Percentiles rank a stretch among this genome's conserved stretches.
Evolutionary conservation across 257 asterid species (phyloP).

Genomic region (Fraxinus quadrangulata): DNA sequence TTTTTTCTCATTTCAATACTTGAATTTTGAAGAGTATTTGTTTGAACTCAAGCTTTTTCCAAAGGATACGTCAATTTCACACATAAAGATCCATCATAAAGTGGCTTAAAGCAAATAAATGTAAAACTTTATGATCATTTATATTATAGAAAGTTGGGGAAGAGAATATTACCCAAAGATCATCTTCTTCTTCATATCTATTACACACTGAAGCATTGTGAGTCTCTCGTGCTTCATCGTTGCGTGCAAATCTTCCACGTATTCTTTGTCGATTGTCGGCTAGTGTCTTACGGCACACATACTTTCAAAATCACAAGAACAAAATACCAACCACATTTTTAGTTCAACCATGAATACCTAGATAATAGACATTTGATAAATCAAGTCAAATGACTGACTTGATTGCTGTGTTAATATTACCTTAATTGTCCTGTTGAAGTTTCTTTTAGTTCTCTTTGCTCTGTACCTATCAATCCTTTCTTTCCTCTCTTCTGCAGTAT

Average conservation of each 20-base stretch:
- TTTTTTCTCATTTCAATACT: not conserved
- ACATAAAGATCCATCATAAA: not conserved
- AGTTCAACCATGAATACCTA: not conserved
- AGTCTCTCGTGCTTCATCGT: conserved; percentile 72
- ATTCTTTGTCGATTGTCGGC: conserved; percentile 83
- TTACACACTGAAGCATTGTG: conserved; percentile 57
- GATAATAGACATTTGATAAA: not conserved
- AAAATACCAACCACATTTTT: not conserved
- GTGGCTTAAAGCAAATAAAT: not conserved
- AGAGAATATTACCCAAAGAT: conserved; percentile 68
- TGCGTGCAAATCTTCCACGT: conserved; percentile 89
- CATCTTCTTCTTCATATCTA: conserved; percentile 67
- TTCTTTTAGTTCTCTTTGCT: conserved; percentile 80
- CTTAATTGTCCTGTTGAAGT: conserved; percentile 89
- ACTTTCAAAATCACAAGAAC: conserved; percentile 32
- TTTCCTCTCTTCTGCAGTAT: conserved; percentile 76
- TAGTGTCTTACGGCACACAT: conserved; percentile 82
- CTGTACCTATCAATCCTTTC: conserved; percentile 76
- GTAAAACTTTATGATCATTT: not conserved
- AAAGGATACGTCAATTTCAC: not conserved
- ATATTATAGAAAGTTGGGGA: not conserved
- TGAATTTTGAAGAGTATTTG: not conserved
- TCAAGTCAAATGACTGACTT: not conserved
- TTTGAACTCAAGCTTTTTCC: not conserved
- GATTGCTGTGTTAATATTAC: conserved; percentile 28